Evolutionary conservation across 1,284 basidiomycete genomes (phyloP).

Genomic region (Mycena sp.): DNA sequence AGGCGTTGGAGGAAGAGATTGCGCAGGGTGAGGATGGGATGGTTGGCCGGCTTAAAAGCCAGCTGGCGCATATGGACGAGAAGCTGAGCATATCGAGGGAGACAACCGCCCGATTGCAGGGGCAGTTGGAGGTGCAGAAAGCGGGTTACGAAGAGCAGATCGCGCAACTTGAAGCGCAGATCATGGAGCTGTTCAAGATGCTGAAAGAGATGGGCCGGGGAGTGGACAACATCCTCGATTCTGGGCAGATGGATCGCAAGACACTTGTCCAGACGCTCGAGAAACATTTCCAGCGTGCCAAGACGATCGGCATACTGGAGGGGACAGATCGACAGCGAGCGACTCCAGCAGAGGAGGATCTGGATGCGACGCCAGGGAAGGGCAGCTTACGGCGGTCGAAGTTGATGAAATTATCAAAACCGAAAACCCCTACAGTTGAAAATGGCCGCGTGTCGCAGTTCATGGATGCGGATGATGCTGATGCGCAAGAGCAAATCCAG

Average conservation of each 20-base stretch:
- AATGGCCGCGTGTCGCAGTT: constrained; percentile 81
- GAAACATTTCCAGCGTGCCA: constrained; percentile 84
- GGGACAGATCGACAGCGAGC: constrained; percentile 51
- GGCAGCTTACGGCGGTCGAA: constrained; percentile 50
- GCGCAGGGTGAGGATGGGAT: constrained; percentile 85
- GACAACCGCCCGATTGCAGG: constrained; percentile 78
- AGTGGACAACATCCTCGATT: constrained; percentile 78
- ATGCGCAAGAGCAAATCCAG: constrained; percentile 86
- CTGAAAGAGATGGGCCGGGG: constrained; percentile 84
- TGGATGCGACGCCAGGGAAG: constrained; percentile 64
- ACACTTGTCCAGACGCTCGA: constrained; percentile 84
- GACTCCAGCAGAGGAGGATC: constrained; percentile 54
- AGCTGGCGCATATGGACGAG: constrained; percentile 81
- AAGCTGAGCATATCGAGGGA: constrained; percentile 84
- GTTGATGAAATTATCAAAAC: constrained; percentile 46
- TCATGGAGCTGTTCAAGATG: constrained; percentile 94
- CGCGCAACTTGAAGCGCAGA: constrained; percentile 89
- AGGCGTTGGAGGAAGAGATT: constrained; percentile 83
- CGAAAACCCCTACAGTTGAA: constrained; percentile 51
- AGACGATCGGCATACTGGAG: constrained; percentile 89
- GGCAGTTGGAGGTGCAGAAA: constrained; percentile 85
- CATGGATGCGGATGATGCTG: constrained; percentile 91
- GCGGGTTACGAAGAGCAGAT: constrained; percentile 89
- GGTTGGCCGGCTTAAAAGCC: constrained; percentile 83
- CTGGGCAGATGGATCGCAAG: constrained; percentile 79